Conservation (phyloP, 257 asterid genomes). For the Solanum bukasovii region DNA sequence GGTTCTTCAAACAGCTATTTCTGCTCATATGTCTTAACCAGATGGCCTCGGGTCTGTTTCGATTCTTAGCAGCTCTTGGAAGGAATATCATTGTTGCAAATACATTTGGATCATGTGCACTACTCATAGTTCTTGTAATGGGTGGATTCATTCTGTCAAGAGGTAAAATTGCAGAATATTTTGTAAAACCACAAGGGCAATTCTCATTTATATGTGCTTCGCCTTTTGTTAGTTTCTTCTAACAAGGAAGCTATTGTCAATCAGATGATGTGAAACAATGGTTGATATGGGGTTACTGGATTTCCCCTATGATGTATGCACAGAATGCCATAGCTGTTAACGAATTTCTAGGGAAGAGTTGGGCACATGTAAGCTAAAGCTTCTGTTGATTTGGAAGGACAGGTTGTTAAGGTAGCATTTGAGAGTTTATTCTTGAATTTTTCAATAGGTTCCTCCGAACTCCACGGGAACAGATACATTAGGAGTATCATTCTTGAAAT, state of each 20-base stretch:
- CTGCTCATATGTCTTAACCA: background rate
- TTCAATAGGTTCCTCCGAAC: constrained; percentile 30
- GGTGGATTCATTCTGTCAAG: constrained; percentile 43
- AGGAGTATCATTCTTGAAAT: constrained; percentile 41
- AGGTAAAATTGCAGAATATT: constrained; percentile 23
- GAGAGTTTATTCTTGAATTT: background rate
- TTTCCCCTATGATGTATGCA: constrained; percentile 75
- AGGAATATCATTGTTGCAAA: constrained; percentile 10
- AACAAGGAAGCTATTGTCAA: background rate
- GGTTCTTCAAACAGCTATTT: constrained; percentile 7
- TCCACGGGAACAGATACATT: constrained; percentile 43
- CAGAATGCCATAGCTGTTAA: constrained; percentile 69
- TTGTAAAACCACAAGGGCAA: background rate
- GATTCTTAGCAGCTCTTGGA: constrained; percentile 6
- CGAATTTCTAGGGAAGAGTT: constrained; percentile 69
- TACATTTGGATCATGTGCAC: constrained; percentile 7
- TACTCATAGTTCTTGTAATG: constrained; percentile 3
- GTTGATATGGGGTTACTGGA: constrained; percentile 85
- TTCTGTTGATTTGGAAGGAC: background rate
- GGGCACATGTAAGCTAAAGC: constrained; percentile 57
- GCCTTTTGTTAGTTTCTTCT: background rate
- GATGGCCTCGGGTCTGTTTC: constrained; percentile 6
- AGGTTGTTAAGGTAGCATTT: background rate
- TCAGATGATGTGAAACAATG: constrained; percentile 42
- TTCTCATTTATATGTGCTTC: background rate